Conservation (phyloP, 225 moss, liverwort and hornwort genomes). For the Neckera pumila region DNA sequence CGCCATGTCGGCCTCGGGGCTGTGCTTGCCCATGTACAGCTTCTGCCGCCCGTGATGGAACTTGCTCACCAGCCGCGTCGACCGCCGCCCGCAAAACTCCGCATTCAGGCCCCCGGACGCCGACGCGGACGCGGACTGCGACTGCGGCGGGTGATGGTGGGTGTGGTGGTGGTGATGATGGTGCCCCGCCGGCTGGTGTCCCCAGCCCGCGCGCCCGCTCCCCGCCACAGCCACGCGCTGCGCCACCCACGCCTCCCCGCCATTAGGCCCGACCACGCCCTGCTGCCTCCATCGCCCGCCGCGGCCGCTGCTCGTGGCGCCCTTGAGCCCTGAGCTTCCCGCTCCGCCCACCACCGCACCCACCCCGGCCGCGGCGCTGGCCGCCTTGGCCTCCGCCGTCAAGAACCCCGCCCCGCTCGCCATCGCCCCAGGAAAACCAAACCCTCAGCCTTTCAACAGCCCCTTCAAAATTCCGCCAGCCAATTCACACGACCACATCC, state of each 20-base stretch:
- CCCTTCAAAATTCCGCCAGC: too few species aligned
- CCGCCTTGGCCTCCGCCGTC: neutral
- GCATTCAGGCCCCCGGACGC: conserved; percentile 53
- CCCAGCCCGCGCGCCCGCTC: conserved; percentile 35
- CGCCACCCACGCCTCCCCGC: conserved; percentile 38
- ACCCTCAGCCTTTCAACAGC: neutral
- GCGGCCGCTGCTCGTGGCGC: conserved; percentile 19
- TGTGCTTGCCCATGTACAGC: conserved; percentile 86
- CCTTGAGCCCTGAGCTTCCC: conserved; percentile 29
- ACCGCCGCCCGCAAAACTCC: conserved; percentile 92
- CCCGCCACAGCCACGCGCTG: conserved; percentile 69
- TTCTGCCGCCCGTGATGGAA: conserved; percentile 97
- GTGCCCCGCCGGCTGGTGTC: conserved; percentile 21
- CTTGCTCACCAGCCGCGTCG: conserved; percentile 85
- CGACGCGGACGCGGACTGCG: conserved; percentile 15
- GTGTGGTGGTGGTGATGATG: neutral
- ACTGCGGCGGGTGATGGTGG: conserved; percentile 16
- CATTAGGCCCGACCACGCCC: neutral
- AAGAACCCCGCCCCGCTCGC: neutral
- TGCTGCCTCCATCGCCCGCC: conserved; percentile 63
- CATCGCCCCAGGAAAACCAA: neutral
- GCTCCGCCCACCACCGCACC: conserved; percentile 41
- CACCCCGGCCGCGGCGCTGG: conserved; percentile 24
- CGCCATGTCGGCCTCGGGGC: conserved; percentile 80
- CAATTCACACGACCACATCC: neutral